These are phyloP conservation scores for Tetrapisispora pingtungensis DNA, from an alignment of 805 yeast species.

Conservation along the genomic window DNA sequence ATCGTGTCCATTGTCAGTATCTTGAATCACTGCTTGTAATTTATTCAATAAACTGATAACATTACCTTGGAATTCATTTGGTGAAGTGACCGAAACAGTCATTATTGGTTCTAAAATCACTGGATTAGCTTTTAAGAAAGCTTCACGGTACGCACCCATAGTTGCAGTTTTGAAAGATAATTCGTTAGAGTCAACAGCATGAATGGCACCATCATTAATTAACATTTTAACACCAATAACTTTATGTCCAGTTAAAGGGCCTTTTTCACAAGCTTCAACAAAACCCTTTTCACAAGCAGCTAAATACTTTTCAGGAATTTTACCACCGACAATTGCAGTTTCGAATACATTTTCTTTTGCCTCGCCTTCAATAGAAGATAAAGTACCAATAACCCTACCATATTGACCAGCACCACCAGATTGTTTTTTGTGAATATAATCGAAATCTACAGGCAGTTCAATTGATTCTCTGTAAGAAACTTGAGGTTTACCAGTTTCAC, in stretches of 20 bases:
- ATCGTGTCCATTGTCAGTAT: conserved; percentile 88
- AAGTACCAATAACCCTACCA: conserved; percentile 86
- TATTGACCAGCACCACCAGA: conserved; percentile 99
- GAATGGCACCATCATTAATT: conserved; percentile 94
- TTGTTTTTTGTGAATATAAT: conserved; percentile 94
- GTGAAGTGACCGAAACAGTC: conserved; percentile 88
- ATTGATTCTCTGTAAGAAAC: conserved; percentile 96
- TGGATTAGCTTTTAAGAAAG: conserved; percentile 75
- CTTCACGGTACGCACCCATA: conserved; percentile 81
- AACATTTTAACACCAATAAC: conserved; percentile 91
- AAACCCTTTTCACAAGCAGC: conserved; percentile 93
- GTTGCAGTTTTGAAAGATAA: conserved; percentile 92
- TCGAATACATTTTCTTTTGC: conserved; percentile 55
- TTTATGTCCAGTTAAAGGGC: conserved; percentile 90
- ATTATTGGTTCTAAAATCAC: conserved; percentile 92
- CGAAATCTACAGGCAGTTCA: conserved; percentile 61
- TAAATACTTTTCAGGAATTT: conserved; percentile 88
- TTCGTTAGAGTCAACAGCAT: conserved; percentile 94
- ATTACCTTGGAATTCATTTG: conserved; percentile 90
- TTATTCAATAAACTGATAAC: conserved; percentile 89
- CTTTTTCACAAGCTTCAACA: conserved; percentile 89
- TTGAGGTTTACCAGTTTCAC: conserved; percentile 94
- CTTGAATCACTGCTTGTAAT: conserved; percentile 82
- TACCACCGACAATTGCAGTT: conserved; percentile 91
- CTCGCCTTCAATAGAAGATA: conserved; percentile 50